Base-by-base conservation (phyloP, 345 rosid genomes). In the Lumnitzera littorea region DNA sequence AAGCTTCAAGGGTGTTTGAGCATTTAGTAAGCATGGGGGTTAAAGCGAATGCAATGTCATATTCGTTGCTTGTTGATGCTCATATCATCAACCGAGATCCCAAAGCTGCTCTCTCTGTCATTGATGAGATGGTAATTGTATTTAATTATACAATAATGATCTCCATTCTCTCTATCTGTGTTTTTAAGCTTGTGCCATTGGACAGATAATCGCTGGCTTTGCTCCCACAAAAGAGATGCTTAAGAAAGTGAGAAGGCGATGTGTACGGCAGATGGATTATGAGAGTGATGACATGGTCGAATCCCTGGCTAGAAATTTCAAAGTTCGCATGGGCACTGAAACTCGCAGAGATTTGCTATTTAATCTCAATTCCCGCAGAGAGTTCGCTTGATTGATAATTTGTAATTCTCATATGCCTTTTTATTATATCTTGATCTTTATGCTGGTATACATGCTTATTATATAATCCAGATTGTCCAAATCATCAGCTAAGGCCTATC, bases 61-160 rank as follows among this genome's bases (percentile, higher is more conserved):
- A 81, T 74, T 78, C 84, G 5, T 78, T 94, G 73, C 91, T 94
- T 68, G 86, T 80, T 72, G 97, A 90, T 73, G 87, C 96, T 63
- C 97, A 90, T 81, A 87, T 90, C 70, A 79, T 82, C 69, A 90
- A 84, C 69, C 77, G 89, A 67, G 97, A 94, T 73, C 85, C 75
- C 66, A 90, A 82, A 61, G 72, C 95, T 69, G 96, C 99, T 64
- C 80, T 90, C 59, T 55, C 82, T 48, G 80, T 67, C 23, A 74
- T 84, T 62, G 84, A 86, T 36, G 70, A 82, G 53, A 94, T 94
- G 99, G 99, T 94, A 79, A 75, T 15, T 55, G 3, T 62, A 46
- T 46, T 58, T 62, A 51, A 60, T 31, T 8, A 11, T 53, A 25
- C 31, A 27, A 27, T 27, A 27, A 27, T 27, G 31, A 27, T 27